A percentile compares a stretch with the other conserved stretches of the same genome.
phyloP scores from a whole-genome alignment of 768 basidiomycete species.

The Fomitopsis serialis region DNA sequence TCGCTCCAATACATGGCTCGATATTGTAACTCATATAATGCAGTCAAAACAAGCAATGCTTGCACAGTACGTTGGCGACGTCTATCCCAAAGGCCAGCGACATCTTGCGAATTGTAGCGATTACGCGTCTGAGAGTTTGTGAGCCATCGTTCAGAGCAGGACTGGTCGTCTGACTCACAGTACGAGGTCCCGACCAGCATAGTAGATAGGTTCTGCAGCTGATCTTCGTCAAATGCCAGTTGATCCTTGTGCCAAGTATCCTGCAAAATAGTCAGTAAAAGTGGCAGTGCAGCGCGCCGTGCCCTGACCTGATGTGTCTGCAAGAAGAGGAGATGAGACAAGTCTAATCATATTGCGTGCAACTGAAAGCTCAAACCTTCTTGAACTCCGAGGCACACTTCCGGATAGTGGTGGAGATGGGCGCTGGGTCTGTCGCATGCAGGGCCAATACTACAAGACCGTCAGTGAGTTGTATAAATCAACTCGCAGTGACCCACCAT shows the following conservation, averaged over 20 bases:
- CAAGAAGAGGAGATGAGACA: neutral
- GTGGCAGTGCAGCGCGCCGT: neutral
- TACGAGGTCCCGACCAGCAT: conserved; percentile 91
- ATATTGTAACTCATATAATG: too few relatives aligned
- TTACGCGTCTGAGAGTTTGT: neutral
- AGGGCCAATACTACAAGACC: conserved; percentile 54
- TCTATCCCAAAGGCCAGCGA: too few relatives aligned
- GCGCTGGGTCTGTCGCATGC: conserved; percentile 81
- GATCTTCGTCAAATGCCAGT: conserved; percentile 82
- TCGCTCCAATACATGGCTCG: too few relatives aligned
- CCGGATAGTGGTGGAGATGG: conserved; percentile 86
- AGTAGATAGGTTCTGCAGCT: conserved; percentile 77
- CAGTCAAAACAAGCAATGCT: too few relatives aligned
- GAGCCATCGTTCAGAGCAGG: neutral
- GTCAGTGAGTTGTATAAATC: neutral
- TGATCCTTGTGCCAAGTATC: conserved; percentile 94
- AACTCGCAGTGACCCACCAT: conserved; percentile 40
- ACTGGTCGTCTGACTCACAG: conserved; percentile 41
- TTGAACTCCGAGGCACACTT: conserved; percentile 83
- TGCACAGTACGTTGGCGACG: too few relatives aligned
- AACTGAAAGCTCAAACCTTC: conserved; percentile 56
- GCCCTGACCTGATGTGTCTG: conserved; percentile 32
- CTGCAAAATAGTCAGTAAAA: conserved; percentile 30
- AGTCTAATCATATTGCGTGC: too few relatives aligned
- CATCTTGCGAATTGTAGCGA: too few relatives aligned